phyloP scores from a whole-genome alignment of 257 asterid species.

The Haberlea rhodopensis region DNA sequence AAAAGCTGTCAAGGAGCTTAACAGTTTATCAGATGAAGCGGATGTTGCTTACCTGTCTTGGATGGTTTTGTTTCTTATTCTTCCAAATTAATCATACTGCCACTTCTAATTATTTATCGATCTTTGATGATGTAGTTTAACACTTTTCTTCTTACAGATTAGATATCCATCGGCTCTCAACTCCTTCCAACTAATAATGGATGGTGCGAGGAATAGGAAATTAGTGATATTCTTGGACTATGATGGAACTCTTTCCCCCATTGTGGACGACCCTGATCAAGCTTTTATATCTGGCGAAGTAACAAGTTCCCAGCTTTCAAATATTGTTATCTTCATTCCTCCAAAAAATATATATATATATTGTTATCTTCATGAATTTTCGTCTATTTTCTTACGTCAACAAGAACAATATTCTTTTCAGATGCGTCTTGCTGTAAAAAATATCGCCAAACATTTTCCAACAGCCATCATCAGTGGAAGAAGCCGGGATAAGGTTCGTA shows the following conservation, averaged over 20 bases:
- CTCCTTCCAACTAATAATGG: slow-evolving; percentile 52
- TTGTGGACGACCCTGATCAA: slow-evolving; percentile 85
- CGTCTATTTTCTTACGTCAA: slow-evolving; percentile 6
- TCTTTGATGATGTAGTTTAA: neutral
- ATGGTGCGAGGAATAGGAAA: slow-evolving; percentile 51
- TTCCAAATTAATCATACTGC: neutral
- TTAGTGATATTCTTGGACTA: slow-evolving; percentile 81
- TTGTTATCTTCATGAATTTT: slow-evolving; percentile 9
- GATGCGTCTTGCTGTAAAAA: slow-evolving; percentile 73
- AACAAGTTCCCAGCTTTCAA: slow-evolving; percentile 24
- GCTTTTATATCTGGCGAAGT: slow-evolving; percentile 86
- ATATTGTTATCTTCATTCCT: too few relatives aligned
- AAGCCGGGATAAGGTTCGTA: slow-evolving; percentile 73
- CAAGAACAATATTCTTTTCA: slow-evolving; percentile 29
- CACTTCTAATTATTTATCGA: neutral
- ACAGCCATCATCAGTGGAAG: slow-evolving; percentile 94
- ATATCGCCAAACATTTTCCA: slow-evolving; percentile 68
- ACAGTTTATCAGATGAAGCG: slow-evolving; percentile 46
- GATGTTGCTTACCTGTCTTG: slow-evolving; percentile 61
- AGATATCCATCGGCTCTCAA: slow-evolving; percentile 76
- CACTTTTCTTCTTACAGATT: slow-evolving; percentile 29
- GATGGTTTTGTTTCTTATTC: slow-evolving; percentile 49
- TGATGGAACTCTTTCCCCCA: slow-evolving; percentile 95
- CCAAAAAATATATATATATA: too few relatives aligned
- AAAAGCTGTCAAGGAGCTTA: slow-evolving; percentile 50